A percentile compares a stretch with the other conserved stretches of the same genome.
Evolutionary conservation across 768 basidiomycete genomes (phyloP).

Genomic region (Leccinum fibrillosum): DNA sequence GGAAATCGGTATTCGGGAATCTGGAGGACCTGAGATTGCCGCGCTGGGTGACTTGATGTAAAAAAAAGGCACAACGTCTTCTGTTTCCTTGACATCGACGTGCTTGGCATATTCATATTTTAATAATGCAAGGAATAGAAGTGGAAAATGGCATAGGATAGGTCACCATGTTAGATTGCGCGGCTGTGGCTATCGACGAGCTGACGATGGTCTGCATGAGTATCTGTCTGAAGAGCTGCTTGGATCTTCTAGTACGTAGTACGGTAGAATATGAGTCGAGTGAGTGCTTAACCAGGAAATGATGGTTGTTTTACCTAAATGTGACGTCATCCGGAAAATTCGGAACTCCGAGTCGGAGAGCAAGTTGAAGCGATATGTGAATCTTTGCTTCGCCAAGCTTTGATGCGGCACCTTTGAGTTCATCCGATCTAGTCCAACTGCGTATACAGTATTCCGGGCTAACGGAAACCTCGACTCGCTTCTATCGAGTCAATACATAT

Average conservation of each 20-base stretch:
- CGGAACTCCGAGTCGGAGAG: too few species aligned
- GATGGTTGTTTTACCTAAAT: too few species aligned
- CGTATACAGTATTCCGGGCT: neutral
- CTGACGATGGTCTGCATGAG: neutral
- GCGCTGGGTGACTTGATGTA: conserved; percentile 76
- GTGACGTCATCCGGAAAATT: too few species aligned
- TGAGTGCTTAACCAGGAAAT: neutral
- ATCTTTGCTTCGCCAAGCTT: too few species aligned
- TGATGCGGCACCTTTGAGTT: too few species aligned
- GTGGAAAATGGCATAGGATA: conserved; percentile 2
- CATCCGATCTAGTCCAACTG: too few species aligned
- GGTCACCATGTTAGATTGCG: neutral
- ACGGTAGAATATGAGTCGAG: neutral
- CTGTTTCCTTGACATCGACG: neutral
- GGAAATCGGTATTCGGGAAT: conserved; percentile 86
- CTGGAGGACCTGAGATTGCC: conserved; percentile 79
- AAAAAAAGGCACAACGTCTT: conserved; percentile 16
- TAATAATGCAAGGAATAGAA: neutral
- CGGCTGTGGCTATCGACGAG: neutral
- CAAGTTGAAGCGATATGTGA: too few species aligned
- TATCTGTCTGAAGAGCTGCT: neutral
- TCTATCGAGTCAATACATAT: neutral
- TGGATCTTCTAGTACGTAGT: neutral
- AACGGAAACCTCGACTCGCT: neutral
- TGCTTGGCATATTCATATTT: conserved; percentile 1